Conservation (phyloP, 2,329 filamentous ascomycete genomes). For the Ambrosiella xylebori region DNA sequence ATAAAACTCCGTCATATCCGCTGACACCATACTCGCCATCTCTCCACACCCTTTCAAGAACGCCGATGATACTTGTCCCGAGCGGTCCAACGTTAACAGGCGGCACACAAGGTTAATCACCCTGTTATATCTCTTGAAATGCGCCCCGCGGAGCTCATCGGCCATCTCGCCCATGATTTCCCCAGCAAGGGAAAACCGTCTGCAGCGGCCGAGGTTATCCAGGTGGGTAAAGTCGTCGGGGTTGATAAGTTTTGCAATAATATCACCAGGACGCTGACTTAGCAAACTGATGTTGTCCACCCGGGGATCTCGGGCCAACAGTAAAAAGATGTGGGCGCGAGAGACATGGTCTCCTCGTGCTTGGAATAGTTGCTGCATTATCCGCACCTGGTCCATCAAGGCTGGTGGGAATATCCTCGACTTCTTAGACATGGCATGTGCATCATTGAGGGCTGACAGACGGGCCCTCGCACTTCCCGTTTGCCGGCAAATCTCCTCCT, state of each 20-base stretch:
- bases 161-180: conserved; percentile 3
- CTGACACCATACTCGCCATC: neutral
- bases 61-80: neutral
- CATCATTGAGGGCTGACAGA: neutral
- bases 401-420: neutral
- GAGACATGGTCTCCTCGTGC: conserved; percentile 1
- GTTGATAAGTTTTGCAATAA: conserved; percentile 1
- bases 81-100: conserved; percentile 3
- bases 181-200: conserved; percentile 5
- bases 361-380: neutral
- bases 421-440: neutral
- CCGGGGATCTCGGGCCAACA: conserved; percentile 3
- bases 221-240: conserved; percentile 9
- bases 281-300: neutral
- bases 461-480: neutral
- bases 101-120: conserved; percentile 9
- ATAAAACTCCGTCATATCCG: conserved; percentile 5
- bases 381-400: neutral
- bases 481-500: neutral
- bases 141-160: neutral
- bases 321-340: neutral
- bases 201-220: neutral
- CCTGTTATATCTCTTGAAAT: conserved; percentile 5
- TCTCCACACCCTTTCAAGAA: conserved; percentile 5
- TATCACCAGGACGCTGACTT: neutral